Conservation (phyloP, 2,329 filamentous ascomycete species). For the Pestalotiopsis sp. region DNA sequence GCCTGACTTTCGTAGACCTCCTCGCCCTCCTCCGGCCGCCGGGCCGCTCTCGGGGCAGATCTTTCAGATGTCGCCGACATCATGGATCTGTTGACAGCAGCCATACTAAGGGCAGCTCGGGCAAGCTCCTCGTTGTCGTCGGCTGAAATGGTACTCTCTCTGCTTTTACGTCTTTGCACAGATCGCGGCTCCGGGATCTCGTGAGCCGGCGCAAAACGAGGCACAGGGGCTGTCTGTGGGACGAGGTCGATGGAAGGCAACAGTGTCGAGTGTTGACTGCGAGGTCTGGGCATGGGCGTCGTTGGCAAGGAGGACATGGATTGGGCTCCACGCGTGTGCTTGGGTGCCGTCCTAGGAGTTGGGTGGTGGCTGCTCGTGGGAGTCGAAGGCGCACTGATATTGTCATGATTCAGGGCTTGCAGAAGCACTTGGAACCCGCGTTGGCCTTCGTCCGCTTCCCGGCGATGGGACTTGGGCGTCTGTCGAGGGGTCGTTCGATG, state of each 20-base stretch:
- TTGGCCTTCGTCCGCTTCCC: conserved; percentile 48
- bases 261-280: conserved; percentile 53
- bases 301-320: conserved; percentile 84
- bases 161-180: conserved; percentile 62
- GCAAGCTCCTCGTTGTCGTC: conserved; percentile 62
- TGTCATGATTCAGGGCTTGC: conserved; percentile 78
- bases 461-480: conserved; percentile 40
- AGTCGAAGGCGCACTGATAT: conserved; percentile 74
- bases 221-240: conserved; percentile 59
- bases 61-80: conserved; percentile 33
- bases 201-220: conserved; percentile 43
- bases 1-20: conserved; percentile 75
- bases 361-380: conserved; percentile 54
- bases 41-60: conserved; percentile 20
- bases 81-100: conserved; percentile 44
- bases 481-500: conserved; percentile 52
- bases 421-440: conserved; percentile 78
- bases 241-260: conserved; percentile 66
- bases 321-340: conserved; percentile 76
- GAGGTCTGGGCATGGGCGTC: conserved; percentile 65
- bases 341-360: conserved; percentile 52
- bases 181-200: conserved; percentile 48
- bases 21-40: conserved; percentile 52
- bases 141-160: conserved; percentile 84
- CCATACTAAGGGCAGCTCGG: conserved; percentile 55